These are phyloP conservation scores for Russula olivacea DNA, from an alignment of 768 basidiomycete species.

Conservation along the genomic window DNA sequence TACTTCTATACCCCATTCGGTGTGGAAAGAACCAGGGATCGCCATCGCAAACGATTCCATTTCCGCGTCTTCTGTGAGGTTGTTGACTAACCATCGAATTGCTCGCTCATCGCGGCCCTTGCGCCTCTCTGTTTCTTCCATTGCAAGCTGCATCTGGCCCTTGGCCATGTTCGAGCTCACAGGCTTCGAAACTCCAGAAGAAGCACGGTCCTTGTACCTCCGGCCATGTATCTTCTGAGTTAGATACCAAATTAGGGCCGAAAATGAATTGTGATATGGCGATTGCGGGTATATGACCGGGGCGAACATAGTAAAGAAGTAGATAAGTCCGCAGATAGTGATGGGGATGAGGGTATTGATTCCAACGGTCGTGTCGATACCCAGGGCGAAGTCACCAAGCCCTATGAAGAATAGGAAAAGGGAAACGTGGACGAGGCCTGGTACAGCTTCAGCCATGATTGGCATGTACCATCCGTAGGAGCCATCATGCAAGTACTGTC, in stretches of 20 bases:
- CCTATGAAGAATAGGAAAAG: slow-evolving; percentile 47
- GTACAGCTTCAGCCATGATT: slow-evolving; percentile 40
- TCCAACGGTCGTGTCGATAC: slow-evolving; percentile 25
- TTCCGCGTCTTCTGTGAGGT: slow-evolving; percentile 4
- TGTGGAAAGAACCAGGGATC: slow-evolving; percentile 3
- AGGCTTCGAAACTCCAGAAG: not conserved
- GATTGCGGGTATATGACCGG: slow-evolving; percentile 12
- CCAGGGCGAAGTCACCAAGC: slow-evolving; percentile 40
- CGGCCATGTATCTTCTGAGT: not conserved
- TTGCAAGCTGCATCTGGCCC: slow-evolving; percentile 7
- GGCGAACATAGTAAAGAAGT: slow-evolving; percentile 16
- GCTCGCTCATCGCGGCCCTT: slow-evolving; percentile 1
- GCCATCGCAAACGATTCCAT: slow-evolving; percentile 3
- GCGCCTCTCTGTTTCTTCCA: slow-evolving; percentile 7
- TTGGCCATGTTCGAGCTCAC: slow-evolving; percentile 7
- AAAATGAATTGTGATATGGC: slow-evolving; percentile 14
- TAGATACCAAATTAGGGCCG: slow-evolving; percentile 12
- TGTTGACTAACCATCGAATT: slow-evolving; percentile 1
- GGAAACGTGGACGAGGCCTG: slow-evolving; percentile 45
- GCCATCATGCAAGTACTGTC: slow-evolving; percentile 35
- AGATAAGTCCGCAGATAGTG: slow-evolving; percentile 4
- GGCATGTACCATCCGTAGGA: slow-evolving; percentile 39
- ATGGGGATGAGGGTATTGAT: not conserved
- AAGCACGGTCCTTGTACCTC: not conserved
- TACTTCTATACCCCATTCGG: not conserved